Evolutionary conservation across 768 basidiomycete genomes (phyloP), one percentile per base, ranked within the genome.

Genomic region (Solioccasus polychromus): DNA sequence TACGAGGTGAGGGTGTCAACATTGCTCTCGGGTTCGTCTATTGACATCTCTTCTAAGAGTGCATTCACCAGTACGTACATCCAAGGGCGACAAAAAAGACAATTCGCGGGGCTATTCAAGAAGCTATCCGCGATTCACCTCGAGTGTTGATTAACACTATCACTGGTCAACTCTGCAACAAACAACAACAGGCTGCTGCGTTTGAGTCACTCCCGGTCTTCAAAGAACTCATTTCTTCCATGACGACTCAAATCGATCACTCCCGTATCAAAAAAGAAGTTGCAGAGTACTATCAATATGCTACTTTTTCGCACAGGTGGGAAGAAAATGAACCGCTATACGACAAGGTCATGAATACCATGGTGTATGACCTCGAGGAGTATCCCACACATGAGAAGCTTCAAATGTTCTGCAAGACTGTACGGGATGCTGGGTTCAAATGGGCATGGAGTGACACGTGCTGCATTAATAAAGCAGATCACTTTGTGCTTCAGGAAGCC

Each of bases 291-390:
- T 54, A 42, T 14, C 48, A 34, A 11, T 50, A 47, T 15, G 48
- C 40, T 26, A 54, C 31, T 5, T 31, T 55, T 25, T 47, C 53
- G 6, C 54, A 54, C 32, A 41, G 15, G n/a, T 54, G 51, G 53
- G 51, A 50, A 25, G 30, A 24, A 0, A 19, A 42, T 4, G 51
- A 42, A 41, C 52, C 51, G 3, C 41, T 46, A 8, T 54, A 44
- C n/a, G 20, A 44, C 1, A 41, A 40, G 9, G 44, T 53, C 23
- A 5, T 36, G 8, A 17, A 24, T 0, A 15, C 28, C 7, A 10
- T 32, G 14, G 52, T 55, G 10, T 55, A 54, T 4, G 36, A 47
- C 3, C 48, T 55, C 9, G 20, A 47, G n/a, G 32, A 39, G 12
- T 51, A 45, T 12, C 44, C n/a, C 11, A 40, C 44, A 0, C 44